These are phyloP conservation scores for Crithidia expoeki DNA, from an alignment of 208 protist genomes.

Conservation along the genomic window DNA sequence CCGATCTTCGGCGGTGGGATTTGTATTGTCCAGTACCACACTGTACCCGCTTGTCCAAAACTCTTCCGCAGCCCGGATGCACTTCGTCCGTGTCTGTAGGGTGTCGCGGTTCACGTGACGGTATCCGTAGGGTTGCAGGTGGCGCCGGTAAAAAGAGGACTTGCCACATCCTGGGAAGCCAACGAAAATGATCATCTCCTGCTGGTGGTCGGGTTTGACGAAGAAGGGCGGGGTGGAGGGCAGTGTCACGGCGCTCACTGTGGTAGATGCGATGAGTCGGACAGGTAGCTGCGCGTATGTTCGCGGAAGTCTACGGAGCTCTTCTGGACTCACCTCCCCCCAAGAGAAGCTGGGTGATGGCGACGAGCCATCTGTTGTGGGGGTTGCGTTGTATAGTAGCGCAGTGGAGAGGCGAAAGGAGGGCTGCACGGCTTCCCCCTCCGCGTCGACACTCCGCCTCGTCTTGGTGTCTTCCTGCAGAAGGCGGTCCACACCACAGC, in stretches of 20 bases:
- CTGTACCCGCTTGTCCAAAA: conserved; percentile 60
- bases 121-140: conserved; percentile 86
- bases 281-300: conserved; percentile 51
- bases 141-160: conserved; percentile 84
- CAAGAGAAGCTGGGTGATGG: conserved; percentile 37
- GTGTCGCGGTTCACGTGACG: conserved; percentile 78
- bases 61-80: conserved; percentile 44
- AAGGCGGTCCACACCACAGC: conserved; percentile 12
- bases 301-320: conserved; percentile 45
- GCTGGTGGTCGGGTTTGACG: conserved; percentile 8
- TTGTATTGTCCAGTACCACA: conserved; percentile 94
- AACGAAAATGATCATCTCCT: conserved; percentile 89
- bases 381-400: conserved; percentile 9
- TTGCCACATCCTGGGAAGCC: conserved; percentile 91
- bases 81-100: conserved; percentile 75
- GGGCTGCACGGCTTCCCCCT: background rate
- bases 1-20: conserved; percentile 59
- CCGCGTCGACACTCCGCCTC: background rate
- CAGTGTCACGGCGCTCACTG: conserved; percentile 8
- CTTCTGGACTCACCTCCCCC: conserved; percentile 57
- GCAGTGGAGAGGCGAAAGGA: conserved; percentile 20
- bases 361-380: background rate
- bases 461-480: conserved; percentile 17
- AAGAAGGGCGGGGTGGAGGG: conserved; percentile 32
- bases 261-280: conserved; percentile 25